Percentiles rank a stretch among this genome's conserved stretches.
These are phyloP conservation scores for Neohortaea acidophila DNA, from an alignment of 495 filamentous ascomycete species.

Conservation along the genomic window DNA sequence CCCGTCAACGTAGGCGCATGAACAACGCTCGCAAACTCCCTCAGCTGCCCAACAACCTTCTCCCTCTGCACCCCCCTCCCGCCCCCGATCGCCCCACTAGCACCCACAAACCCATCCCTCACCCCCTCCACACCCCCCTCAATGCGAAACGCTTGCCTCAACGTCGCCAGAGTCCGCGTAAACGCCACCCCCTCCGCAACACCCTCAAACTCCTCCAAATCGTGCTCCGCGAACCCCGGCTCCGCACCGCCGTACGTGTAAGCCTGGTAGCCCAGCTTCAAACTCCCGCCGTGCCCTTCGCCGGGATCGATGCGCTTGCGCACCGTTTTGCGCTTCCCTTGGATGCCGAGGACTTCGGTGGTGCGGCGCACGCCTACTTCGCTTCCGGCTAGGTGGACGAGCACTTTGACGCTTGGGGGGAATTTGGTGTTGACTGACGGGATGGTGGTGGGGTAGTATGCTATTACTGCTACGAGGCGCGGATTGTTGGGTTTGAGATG, in stretches of 20 bases:
- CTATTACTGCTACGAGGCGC: slow-evolving; percentile 33
- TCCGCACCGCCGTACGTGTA: slow-evolving; percentile 26
- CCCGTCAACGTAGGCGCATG: slow-evolving; percentile 48
- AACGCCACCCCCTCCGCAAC: slow-evolving; percentile 35
- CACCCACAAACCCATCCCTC: slow-evolving; percentile 45
- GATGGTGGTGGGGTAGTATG: slow-evolving; percentile 23
- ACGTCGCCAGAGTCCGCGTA: slow-evolving; percentile 31
- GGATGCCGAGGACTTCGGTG: slow-evolving; percentile 45
- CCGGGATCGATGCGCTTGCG: slow-evolving; percentile 37
- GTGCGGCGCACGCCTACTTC: slow-evolving; percentile 23
- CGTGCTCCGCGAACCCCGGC: slow-evolving; percentile 37
- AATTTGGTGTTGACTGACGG: slow-evolving; percentile 18
- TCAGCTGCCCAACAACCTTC: slow-evolving; percentile 40
- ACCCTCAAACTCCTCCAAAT: slow-evolving; percentile 36
- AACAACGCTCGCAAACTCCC: slow-evolving; percentile 34
- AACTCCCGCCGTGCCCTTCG: slow-evolving; percentile 36
- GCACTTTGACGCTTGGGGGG: slow-evolving; percentile 27
- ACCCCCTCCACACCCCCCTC: slow-evolving; percentile 44
- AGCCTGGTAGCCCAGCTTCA: slow-evolving; percentile 32
- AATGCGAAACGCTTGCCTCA: slow-evolving; percentile 40
- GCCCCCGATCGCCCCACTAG: slow-evolving; percentile 20
- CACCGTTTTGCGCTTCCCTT: slow-evolving; percentile 40
- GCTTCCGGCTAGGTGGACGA: slow-evolving; percentile 32
- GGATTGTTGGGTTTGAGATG: slow-evolving; percentile 24
- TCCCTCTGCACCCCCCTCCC: slow-evolving; percentile 41